Conservation (phyloP, 1,284 basidiomycete genomes). For the Moesziomyces sp. region DNA sequence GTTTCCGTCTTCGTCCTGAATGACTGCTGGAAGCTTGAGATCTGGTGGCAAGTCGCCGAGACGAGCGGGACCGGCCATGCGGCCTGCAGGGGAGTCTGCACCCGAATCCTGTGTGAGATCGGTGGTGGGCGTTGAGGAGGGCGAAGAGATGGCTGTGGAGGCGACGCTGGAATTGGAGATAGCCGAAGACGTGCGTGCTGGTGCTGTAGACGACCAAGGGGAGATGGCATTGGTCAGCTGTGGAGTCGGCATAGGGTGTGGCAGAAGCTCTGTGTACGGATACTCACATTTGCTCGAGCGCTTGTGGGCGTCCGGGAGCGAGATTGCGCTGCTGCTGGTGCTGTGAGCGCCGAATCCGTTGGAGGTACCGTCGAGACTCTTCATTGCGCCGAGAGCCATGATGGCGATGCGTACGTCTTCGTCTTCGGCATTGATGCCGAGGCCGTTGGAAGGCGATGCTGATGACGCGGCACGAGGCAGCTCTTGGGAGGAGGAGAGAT, state of each 20-base stretch:
- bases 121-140: slow-evolving; percentile 54
- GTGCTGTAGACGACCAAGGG: slow-evolving; percentile 6
- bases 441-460: slow-evolving; percentile 17
- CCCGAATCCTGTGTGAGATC: slow-evolving; percentile 49
- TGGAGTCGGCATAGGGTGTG: too few relatives aligned
- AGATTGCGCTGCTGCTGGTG: slow-evolving; percentile 21
- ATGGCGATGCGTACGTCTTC: slow-evolving; percentile 60
- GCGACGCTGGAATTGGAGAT: slow-evolving; percentile 50
- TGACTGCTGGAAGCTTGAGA: slow-evolving; percentile 58
- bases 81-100: slow-evolving; percentile 36
- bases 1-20: slow-evolving; percentile 59
- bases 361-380: slow-evolving; percentile 50
- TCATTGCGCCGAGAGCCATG: slow-evolving; percentile 59
- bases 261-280: not conserved
- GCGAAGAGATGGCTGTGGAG: slow-evolving; percentile 57
- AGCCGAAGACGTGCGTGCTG: slow-evolving; percentile 42
- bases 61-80: slow-evolving; percentile 28
- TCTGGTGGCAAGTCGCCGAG: slow-evolving; percentile 56
- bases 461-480: slow-evolving; percentile 1
- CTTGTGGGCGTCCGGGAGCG: slow-evolving; percentile 19
- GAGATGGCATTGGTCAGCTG: not conserved
- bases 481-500: slow-evolving; percentile 30
- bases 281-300: slow-evolving; percentile 26
- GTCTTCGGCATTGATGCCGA: slow-evolving; percentile 53
- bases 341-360: slow-evolving; percentile 12